A percentile compares a stretch with the other conserved stretches of the same genome.
Conservation (phyloP, 2,329 filamentous ascomycete genomes). For the Stachybotrys chartarum region DNA sequence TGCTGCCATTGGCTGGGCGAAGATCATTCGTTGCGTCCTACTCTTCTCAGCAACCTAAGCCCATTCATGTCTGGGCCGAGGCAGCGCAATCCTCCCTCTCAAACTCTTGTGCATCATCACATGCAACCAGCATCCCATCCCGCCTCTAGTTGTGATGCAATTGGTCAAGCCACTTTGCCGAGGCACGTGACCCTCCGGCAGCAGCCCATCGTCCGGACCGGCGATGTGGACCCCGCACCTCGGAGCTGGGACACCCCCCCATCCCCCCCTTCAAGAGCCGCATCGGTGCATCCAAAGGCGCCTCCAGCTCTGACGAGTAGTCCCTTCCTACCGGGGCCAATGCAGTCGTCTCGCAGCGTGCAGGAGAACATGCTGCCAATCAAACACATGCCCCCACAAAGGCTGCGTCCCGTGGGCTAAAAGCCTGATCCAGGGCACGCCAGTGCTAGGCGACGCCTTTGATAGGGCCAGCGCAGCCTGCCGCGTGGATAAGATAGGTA, state of each 20-base stretch:
- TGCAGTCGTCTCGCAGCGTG: not conserved
- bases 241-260: not conserved
- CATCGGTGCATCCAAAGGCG: not conserved
- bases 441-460: not conserved
- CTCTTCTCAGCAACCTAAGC: too few relatives aligned
- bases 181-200: not conserved
- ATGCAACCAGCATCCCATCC: not conserved
- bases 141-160: constrained; percentile 1
- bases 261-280: not conserved
- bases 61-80: too few relatives aligned
- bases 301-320: not conserved
- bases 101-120: too few relatives aligned
- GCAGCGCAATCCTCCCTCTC: too few relatives aligned
- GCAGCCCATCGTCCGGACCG: not conserved
- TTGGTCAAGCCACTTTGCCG: too few relatives aligned
- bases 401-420: not conserved
- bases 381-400: not conserved
- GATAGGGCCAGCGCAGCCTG: not conserved
- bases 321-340: not conserved
- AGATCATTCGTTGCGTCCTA: too few relatives aligned
- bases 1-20: too few relatives aligned
- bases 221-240: not conserved
- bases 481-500: not conserved
- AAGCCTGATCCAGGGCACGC: not conserved
- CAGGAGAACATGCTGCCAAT: not conserved